A percentile compares a stretch with the other conserved stretches of the same genome.
These are phyloP conservation scores for Anthracocystis walkeri DNA, from an alignment of 1,284 basidiomycete genomes.

Conservation along the genomic window DNA sequence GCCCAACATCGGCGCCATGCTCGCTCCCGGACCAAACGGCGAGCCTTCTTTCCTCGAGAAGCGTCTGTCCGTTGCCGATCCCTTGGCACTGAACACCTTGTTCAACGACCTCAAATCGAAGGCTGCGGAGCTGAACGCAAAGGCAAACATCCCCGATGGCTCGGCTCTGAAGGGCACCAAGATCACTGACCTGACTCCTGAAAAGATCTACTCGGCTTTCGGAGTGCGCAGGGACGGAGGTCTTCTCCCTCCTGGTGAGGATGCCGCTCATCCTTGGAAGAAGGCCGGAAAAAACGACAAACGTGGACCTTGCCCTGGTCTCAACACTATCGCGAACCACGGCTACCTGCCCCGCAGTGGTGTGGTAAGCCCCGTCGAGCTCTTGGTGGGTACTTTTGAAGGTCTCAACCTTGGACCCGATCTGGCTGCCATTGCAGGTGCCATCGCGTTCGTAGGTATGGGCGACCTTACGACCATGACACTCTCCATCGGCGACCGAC, in stretches of 20 bases:
- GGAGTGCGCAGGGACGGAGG: conserved; percentile 17
- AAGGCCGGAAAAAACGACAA: conserved; percentile 12
- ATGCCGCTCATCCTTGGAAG: conserved; percentile 27
- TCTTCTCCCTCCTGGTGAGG: conserved; percentile 17
- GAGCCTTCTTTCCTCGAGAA: conserved; percentile 25
- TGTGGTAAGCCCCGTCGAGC: conserved; percentile 59
- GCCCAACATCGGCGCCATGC: conserved; percentile 26
- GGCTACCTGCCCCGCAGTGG: conserved; percentile 56
- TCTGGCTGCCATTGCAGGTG: conserved; percentile 57
- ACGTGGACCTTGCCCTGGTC: conserved; percentile 67
- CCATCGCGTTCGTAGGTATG: conserved; percentile 58
- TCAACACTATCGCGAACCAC: conserved; percentile 69
- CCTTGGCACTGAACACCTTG: conserved; percentile 3
- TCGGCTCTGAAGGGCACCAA: conserved; percentile 9
- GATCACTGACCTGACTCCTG: conserved; percentile 19
- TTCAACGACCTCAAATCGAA: conserved; percentile 14
- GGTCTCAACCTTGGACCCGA: conserved; percentile 64
- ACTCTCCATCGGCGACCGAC: conserved; percentile 41
- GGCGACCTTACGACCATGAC: conserved; percentile 58
- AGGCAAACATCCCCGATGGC: not conserved
- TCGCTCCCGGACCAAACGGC: conserved; percentile 23
- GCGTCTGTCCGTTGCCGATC: conserved; percentile 14
- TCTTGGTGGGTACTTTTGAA: conserved; percentile 40
- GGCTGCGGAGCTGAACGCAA: conserved; percentile 13
- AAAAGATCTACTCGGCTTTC: conserved; percentile 26